Conservation (phyloP, 768 basidiomycete genomes). For the Pleurotus sapidus region DNA sequence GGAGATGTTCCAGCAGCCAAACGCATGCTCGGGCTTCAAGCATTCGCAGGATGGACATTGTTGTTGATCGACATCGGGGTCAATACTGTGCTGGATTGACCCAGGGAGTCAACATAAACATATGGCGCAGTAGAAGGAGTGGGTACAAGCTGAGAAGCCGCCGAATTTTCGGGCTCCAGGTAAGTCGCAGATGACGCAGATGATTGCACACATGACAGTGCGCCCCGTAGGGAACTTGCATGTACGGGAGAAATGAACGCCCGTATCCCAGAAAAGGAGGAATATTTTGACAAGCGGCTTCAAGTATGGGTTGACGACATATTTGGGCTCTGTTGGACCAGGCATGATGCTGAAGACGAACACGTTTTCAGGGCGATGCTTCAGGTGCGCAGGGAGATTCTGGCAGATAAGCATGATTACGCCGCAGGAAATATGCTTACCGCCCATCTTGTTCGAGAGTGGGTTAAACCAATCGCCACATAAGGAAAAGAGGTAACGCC, state of each 20-base stretch:
- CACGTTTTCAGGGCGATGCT: constrained; percentile 28
- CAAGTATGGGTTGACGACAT: constrained; percentile 22
- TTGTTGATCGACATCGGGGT: background rate
- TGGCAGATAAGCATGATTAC: constrained; percentile 30
- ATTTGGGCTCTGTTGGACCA: constrained; percentile 28
- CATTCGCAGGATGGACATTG: background rate
- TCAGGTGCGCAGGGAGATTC: constrained; percentile 29
- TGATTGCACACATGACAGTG: constrained; percentile 20
- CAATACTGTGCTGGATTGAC: background rate
- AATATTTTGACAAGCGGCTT: constrained; percentile 24
- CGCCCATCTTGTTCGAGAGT: constrained; percentile 18
- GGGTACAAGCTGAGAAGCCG: constrained; percentile 15
- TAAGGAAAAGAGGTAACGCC: constrained; percentile 26
- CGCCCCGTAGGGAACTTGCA: constrained; percentile 15
- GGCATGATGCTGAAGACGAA: constrained; percentile 32
- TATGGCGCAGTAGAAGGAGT: constrained; percentile 16
- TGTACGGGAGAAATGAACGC: constrained; percentile 20
- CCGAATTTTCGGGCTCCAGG: constrained; percentile 25
- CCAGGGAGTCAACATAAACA: constrained; percentile 7
- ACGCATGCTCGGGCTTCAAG: background rate
- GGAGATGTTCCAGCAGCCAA: constrained; percentile 9
- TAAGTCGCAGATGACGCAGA: constrained; percentile 30
- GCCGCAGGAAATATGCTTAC: constrained; percentile 25
- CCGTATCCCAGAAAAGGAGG: constrained; percentile 25
- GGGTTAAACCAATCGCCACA: constrained; percentile 35